phyloP scores from a whole-genome alignment of 164 flowering plant species.

The Stephania japonica region DNA sequence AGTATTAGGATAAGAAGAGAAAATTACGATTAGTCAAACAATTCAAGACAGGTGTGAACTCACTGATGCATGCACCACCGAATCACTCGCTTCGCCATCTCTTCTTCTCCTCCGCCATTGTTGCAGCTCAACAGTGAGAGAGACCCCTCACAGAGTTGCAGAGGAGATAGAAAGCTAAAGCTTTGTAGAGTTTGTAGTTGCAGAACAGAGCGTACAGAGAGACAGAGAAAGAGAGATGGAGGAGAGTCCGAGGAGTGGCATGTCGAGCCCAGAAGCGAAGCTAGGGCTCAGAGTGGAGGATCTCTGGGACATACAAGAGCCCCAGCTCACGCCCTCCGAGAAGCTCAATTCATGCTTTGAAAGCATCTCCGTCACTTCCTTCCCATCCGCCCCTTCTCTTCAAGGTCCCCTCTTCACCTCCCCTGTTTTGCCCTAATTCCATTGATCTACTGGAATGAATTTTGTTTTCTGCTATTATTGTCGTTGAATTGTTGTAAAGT shows the following conservation, averaged over 20 bases:
- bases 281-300: slow-evolving; percentile 80
- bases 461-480: background rate
- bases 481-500: background rate
- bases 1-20: too few relatives aligned
- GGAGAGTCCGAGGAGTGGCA: slow-evolving; percentile 45
- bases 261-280: slow-evolving; percentile 77
- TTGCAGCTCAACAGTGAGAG: slow-evolving; percentile 10
- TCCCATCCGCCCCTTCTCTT: slow-evolving; percentile 62
- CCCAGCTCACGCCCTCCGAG: slow-evolving; percentile 82
- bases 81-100: slow-evolving; percentile 10
- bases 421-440: background rate
- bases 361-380: slow-evolving; percentile 75
- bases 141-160: background rate
- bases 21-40: background rate
- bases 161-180: background rate
- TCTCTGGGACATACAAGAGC: slow-evolving; percentile 75
- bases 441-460: background rate
- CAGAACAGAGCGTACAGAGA: slow-evolving; percentile 7
- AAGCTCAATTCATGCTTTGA: slow-evolving; percentile 98
- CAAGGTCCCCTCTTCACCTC: slow-evolving; percentile 34
- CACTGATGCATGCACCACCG: background rate
- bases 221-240: slow-evolving; percentile 14
- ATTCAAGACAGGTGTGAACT: background rate
- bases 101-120: slow-evolving; percentile 10
- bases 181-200: slow-evolving; percentile 11